Base-by-base conservation (phyloP, 2,329 filamentous ascomycete species). In the Stemphylium lycopersici region DNA sequence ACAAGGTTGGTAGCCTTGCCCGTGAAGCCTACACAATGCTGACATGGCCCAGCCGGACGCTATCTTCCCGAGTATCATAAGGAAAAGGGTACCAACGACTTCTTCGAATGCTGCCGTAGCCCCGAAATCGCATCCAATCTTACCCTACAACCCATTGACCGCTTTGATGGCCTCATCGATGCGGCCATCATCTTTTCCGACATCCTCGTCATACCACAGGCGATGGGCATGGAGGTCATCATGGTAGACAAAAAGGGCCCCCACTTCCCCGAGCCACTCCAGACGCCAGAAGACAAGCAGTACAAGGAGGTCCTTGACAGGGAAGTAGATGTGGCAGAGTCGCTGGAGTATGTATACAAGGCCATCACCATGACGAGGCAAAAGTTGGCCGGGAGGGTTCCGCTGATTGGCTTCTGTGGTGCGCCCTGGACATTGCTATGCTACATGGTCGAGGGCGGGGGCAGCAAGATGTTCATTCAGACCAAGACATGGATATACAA, bases 161-260 rank as follows among this genome's bases (percentile, higher is more conserved):
- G 95, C 48, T 99, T 88, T 73, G 88, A 84, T 37, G 93, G 92
- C 38, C 87, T 99, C 58, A 86, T 99, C 66, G 95, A 99, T 76
- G 93, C 92, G 24, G 93, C 95, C 56, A 99, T 99, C 70, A 99
- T 99, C 76, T 99, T 99, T 83, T 96, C 91, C 52, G 95, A 99
- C 74, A 99, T 99, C 63, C 86, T 99, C 33, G 95, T 99, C 40
- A 93, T 99, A 59, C 95, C 95, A 0, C 95, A 99, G 79, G 95
- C 95, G 29, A 90, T 99, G 86, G 95, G 95, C 1, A 99, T 99
- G 95, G 83, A 84, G n/a, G 95, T 99, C 24, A 90, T 98, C 76
- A 99, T 99, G 95, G 83, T 98, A 10, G 93, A 97, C 76, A 96
- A 95, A 79, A 96, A 96, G 77, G 95, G 95, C 0, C 95, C 95